These are phyloP conservation scores for Drosera capensis DNA, from an alignment of 148 eudicot species.

Conservation along the genomic window DNA sequence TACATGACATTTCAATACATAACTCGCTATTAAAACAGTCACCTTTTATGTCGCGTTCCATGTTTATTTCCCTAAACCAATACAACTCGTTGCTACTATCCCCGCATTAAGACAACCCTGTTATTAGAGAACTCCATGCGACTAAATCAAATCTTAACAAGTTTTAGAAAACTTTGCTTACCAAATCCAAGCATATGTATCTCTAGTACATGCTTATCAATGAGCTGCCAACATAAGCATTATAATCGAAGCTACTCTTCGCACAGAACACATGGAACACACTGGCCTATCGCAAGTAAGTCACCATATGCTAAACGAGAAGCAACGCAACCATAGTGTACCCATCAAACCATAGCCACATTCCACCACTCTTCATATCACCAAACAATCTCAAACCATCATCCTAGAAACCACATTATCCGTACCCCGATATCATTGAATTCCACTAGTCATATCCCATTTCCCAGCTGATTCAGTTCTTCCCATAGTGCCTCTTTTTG, in stretches of 20 bases:
- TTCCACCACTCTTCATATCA: slow-evolving; percentile 28
- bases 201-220: slow-evolving; percentile 66
- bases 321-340: slow-evolving; percentile 60
- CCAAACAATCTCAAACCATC: slow-evolving; percentile 31
- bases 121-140: slow-evolving; percentile 64
- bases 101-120: slow-evolving; percentile 52
- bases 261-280: slow-evolving; percentile 47
- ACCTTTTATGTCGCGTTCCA: slow-evolving; percentile 31
- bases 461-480: slow-evolving; percentile 26
- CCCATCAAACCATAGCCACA: slow-evolving; percentile 51
- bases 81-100: slow-evolving; percentile 20
- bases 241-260: slow-evolving; percentile 36
- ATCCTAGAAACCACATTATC: slow-evolving; percentile 33
- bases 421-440: slow-evolving; percentile 55
- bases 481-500: slow-evolving; percentile 32
- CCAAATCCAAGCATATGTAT: slow-evolving; percentile 52
- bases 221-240: slow-evolving; percentile 45
- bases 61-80: slow-evolving; percentile 33
- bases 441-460: slow-evolving; percentile 62
- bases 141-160: slow-evolving; percentile 48
- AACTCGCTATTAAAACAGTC: slow-evolving; percentile 51
- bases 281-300: slow-evolving; percentile 43
- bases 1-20: too few species aligned
- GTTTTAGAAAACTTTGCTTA: slow-evolving; percentile 29
- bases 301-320: slow-evolving; percentile 17